Base-by-base conservation (phyloP, 768 basidiomycete genomes). In the Amanita inopinata region DNA sequence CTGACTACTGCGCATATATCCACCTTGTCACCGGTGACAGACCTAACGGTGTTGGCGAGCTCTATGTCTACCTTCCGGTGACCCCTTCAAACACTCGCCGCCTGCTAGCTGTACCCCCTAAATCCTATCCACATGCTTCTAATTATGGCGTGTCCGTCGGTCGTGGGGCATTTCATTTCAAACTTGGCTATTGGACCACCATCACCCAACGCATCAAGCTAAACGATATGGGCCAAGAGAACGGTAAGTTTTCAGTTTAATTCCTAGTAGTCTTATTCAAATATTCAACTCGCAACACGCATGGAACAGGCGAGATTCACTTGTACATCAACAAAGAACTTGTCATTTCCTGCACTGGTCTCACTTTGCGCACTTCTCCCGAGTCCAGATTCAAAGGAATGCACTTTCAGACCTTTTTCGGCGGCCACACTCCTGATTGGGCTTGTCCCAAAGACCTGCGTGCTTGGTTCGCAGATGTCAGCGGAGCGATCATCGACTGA, bases 361-460 rank as follows among this genome's bases (percentile, higher is more conserved):
- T 89, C 1, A 56, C 63, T 3, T 53, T 85, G 3, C 67, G 78
- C 8, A 52, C 59, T 3, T 53, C 59, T n/a, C 55, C 50, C 5
- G 65, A 62, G 1, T 65, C 68, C 1, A 65, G 60, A 40, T 72
- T 87, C 41, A 76, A 75, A 43, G 84, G 84, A 5, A 73, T 80
- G 56, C 82, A 83, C 55, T 74, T 82, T 38, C 75, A 84, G 57
- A 85, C 83, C 0, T 88, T 86, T 64, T 88, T 88, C 48, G 83
- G 83, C 33, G 82, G 79, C 5, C 63, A 72, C 49, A 62, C 63
- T 4, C 46, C 62, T 1, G 73, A 76, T 7, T 85, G 80, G 80
- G 61, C 58, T n/a, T 73, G 74, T 0, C 70, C 76, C 0, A 69
- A 70, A 43, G 74, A 76, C 46, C 78, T 80, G 52, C 56, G 59